These are phyloP conservation scores for Suhomyces taliae DNA, from an alignment of 1,139 yeast species.

Conservation along the genomic window DNA sequence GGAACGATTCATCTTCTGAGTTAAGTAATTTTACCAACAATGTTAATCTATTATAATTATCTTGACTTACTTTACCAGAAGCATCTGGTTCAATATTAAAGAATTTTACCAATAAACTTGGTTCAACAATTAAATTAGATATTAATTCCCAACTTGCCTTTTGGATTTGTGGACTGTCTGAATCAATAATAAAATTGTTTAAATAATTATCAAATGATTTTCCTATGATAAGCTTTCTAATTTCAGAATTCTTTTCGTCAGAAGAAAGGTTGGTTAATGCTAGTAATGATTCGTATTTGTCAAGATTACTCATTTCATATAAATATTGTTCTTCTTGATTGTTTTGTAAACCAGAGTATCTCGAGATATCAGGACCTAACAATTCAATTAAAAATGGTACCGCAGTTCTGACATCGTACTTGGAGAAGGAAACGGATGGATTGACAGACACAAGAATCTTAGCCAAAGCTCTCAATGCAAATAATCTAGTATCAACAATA, in stretches of 20 bases:
- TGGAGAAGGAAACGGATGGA: constrained; percentile 39
- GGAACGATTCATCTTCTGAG: constrained; percentile 38
- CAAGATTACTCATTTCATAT: constrained; percentile 33
- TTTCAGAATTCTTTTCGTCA: constrained; percentile 21
- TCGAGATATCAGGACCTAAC: constrained; percentile 33
- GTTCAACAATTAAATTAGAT: constrained; percentile 46
- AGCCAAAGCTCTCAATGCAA: constrained; percentile 40
- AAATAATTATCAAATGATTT: constrained; percentile 35
- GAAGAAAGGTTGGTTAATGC: constrained; percentile 52
- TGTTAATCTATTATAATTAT: constrained; percentile 32
- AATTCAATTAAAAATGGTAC: constrained; percentile 52
- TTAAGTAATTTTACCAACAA: constrained; percentile 42
- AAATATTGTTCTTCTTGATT: constrained; percentile 17
- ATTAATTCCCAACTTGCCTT: constrained; percentile 49
- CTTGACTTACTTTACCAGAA: constrained; percentile 13
- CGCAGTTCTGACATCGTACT: constrained; percentile 39
- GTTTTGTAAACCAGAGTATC: constrained; percentile 14
- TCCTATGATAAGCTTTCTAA: constrained; percentile 34
- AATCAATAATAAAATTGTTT: constrained; percentile 40
- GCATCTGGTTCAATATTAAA: constrained; percentile 39
- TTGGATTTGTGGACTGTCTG: constrained; percentile 39
- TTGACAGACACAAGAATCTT: constrained; percentile 45
- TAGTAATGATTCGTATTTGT: constrained; percentile 44
- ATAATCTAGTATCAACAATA: constrained; percentile 24
- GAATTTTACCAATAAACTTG: constrained; percentile 48